These are phyloP conservation scores for Fraxinus floribunda DNA, from an alignment of 305 asterid species.

Conservation along the genomic window DNA sequence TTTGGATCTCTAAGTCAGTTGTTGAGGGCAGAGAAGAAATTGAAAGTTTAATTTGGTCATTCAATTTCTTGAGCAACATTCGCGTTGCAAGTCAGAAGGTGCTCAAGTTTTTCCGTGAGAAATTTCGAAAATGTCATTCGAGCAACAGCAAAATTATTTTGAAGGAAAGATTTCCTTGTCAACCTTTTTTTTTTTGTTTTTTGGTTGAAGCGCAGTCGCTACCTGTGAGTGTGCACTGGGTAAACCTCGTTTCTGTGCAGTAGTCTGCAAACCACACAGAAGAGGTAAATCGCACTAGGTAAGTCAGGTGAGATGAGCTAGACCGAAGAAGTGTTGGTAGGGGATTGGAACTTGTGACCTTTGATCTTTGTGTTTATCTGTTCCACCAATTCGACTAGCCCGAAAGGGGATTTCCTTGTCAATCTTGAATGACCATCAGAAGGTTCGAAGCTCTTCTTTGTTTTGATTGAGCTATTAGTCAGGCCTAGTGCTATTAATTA, in stretches of 20 bases:
- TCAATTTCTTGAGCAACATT: constrained; percentile 57
- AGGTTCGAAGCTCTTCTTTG: constrained; percentile 47
- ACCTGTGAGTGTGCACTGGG: too few relatives aligned
- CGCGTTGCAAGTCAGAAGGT: constrained; percentile 76
- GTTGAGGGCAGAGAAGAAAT: neutral
- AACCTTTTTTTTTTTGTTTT: too few relatives aligned
- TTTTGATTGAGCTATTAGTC: neutral
- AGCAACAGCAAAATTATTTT: constrained; percentile 75
- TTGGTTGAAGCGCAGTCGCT: too few relatives aligned
- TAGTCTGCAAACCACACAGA: too few relatives aligned
- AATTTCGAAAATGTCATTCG: constrained; percentile 60
- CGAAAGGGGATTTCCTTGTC: constrained; percentile 39
- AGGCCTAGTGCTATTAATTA: neutral
- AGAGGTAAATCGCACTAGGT: too few relatives aligned
- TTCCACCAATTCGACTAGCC: too few relatives aligned
- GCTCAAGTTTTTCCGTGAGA: constrained; percentile 84
- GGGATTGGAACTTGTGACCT: too few relatives aligned
- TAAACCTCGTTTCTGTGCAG: too few relatives aligned
- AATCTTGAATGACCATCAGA: constrained; percentile 76
- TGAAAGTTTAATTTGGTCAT: neutral
- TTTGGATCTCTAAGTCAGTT: neutral
- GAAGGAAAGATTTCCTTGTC: constrained; percentile 62
- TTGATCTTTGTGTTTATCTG: too few relatives aligned
- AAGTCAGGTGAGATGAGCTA: too few relatives aligned
- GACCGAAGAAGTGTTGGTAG: too few relatives aligned